phyloP scores from a whole-genome alignment of 768 basidiomycete species.

The Boletus reticulatus region DNA sequence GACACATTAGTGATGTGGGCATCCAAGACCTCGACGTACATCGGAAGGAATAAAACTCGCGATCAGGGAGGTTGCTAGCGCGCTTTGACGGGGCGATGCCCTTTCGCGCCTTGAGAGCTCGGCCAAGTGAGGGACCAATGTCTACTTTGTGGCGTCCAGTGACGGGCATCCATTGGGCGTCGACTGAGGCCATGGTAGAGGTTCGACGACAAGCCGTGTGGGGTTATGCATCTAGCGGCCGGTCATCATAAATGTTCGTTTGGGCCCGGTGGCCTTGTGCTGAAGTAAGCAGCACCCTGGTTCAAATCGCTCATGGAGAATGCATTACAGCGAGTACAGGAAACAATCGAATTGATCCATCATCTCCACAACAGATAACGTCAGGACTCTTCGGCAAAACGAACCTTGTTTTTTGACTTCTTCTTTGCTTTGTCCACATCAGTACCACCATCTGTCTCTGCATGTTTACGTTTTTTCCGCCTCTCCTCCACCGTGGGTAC shows the following conservation, averaged over 20 bases:
- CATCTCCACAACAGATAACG: neutral
- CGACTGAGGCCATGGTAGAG: conserved; percentile 44
- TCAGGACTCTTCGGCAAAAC: conserved; percentile 15
- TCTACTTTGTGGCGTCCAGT: conserved; percentile 57
- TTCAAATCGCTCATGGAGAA: too few relatives aligned
- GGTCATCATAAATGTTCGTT: conserved; percentile 16
- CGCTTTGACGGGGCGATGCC: conserved; percentile 44
- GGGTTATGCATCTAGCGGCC: conserved; percentile 5
- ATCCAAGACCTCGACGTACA: conserved; percentile 46
- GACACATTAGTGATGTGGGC: neutral
- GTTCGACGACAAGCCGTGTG: conserved; percentile 22
- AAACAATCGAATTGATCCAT: neutral
- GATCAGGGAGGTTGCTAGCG: conserved; percentile 47
- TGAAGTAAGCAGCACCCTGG: conserved; percentile 24
- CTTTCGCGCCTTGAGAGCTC: conserved; percentile 67
- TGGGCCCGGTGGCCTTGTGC: conserved; percentile 16
- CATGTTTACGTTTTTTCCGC: conserved; percentile 52
- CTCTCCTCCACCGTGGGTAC: conserved; percentile 79
- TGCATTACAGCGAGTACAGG: conserved; percentile 4
- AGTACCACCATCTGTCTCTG: conserved; percentile 37
- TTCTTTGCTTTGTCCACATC: conserved; percentile 40
- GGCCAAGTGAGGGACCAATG: conserved; percentile 61
- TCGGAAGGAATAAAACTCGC: conserved; percentile 75
- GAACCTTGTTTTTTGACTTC: conserved; percentile 31
- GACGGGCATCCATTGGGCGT: conserved; percentile 54